Evolutionary conservation across 306 rosid genomes (phyloP).

Genomic region (Lathyrus aphaca): DNA sequence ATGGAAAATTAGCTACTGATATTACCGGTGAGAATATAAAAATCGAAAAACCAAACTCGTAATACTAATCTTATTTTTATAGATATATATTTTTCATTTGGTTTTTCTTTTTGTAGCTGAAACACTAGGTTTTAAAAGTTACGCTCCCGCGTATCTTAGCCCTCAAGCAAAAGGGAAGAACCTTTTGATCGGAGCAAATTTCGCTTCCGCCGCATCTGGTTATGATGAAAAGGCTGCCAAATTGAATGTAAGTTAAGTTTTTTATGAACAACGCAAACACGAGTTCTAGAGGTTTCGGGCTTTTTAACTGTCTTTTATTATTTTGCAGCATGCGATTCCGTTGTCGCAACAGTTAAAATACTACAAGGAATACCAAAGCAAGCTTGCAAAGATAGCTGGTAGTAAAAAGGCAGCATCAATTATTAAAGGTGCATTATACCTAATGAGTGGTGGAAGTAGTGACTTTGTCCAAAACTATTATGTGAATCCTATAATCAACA

Average conservation of each 20-base stretch:
- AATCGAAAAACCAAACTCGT: no score
- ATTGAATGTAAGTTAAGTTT: conserved; percentile 67
- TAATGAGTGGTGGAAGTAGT: conserved; percentile 82
- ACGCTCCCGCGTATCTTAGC: conserved; percentile 85
- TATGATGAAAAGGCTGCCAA: conserved; percentile 83
- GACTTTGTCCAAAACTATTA: conserved; percentile 93
- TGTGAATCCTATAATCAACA: conserved; percentile 71
- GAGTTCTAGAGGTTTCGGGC: neutral
- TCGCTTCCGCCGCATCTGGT: conserved; percentile 99
- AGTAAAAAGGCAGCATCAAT: conserved; percentile 67
- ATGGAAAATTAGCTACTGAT: conserved; percentile 94
- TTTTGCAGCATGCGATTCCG: conserved; percentile 84
- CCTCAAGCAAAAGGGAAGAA: conserved; percentile 91
- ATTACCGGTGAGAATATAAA: conserved; percentile 59
- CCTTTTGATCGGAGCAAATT: conserved; percentile 90
- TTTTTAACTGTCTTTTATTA: neutral
- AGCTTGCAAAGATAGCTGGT: conserved; percentile 81
- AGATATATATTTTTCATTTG: neutral
- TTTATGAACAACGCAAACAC: neutral
- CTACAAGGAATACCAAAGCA: conserved; percentile 79
- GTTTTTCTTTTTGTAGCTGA: conserved; percentile 59
- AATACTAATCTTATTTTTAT: neutral
- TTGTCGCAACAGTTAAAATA: conserved; percentile 71
- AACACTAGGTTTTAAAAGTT: conserved; percentile 76
- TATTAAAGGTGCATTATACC: conserved; percentile 67